Conservation (phyloP, 2,329 filamentous ascomycete genomes). For the Didymella keratinophila region DNA sequence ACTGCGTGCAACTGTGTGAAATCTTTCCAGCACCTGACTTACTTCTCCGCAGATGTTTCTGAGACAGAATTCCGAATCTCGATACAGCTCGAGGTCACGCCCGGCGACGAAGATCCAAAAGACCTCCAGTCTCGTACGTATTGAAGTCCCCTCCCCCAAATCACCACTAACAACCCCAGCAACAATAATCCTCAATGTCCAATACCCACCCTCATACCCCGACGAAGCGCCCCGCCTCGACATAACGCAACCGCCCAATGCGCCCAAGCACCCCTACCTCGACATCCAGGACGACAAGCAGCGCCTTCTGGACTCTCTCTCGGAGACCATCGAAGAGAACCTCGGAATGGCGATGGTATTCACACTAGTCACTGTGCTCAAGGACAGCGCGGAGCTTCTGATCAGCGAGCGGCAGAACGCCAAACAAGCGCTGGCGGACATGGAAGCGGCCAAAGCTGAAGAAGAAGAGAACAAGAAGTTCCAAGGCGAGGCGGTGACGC, state of each 20-base stretch:
- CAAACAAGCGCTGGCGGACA: conserved; percentile 61
- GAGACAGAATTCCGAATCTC: conserved; percentile 88
- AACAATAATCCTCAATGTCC: conserved; percentile 80
- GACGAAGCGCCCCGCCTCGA: conserved; percentile 86
- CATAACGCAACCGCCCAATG: conserved; percentile 75
- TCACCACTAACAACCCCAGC: conserved; percentile 52
- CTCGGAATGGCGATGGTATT: conserved; percentile 98
- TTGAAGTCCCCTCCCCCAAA: not conserved
- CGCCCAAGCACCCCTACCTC: conserved; percentile 74
- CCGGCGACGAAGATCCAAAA: conserved; percentile 61
- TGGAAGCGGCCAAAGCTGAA: conserved; percentile 71
- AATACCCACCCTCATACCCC: conserved; percentile 89
- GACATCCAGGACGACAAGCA: conserved; percentile 82
- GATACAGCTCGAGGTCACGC: conserved; percentile 78
- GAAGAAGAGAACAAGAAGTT: conserved; percentile 97
- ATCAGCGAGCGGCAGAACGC: conserved; percentile 76
- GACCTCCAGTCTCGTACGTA: conserved; percentile 65
- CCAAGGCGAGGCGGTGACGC: conserved; percentile 87
- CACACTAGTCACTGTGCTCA: conserved; percentile 83
- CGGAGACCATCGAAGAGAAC: conserved; percentile 85
- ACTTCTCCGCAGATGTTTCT: conserved; percentile 73
- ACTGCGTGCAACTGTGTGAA: not conserved
- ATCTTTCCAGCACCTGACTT: conserved; percentile 19
- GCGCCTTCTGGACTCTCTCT: conserved; percentile 72
- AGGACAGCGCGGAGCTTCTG: conserved; percentile 88